phyloP scores from a whole-genome alignment of 169 alveolate genomes.

The Eimeria maxima region DNA sequence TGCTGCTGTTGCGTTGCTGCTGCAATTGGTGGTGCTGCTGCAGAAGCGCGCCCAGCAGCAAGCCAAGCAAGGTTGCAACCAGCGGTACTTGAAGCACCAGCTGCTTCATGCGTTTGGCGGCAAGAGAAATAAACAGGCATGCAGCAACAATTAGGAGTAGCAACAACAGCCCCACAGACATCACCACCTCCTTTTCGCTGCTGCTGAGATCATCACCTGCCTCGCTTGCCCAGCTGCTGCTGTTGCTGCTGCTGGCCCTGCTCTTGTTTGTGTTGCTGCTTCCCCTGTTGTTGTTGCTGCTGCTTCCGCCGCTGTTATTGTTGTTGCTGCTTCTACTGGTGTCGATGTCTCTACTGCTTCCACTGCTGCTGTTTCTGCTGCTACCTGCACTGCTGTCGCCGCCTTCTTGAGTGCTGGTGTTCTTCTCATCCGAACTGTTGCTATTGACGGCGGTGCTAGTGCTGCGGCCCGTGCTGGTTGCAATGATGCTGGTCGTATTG shows the following conservation, averaged over 20 bases:
- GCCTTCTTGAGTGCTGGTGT: neutral
- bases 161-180: conserved; percentile 70
- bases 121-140: conserved; percentile 46
- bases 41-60: conserved; percentile 55
- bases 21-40: too few relatives aligned
- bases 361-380: too few relatives aligned
- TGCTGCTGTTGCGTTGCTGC: too few relatives aligned
- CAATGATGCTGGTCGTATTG: neutral
- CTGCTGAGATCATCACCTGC: conserved; percentile 43
- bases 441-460: neutral
- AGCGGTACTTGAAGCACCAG: conserved; percentile 79
- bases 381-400: too few relatives aligned
- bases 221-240: neutral
- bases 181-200: conserved; percentile 76
- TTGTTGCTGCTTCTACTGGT: conserved; percentile 4
- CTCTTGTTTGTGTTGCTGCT: too few relatives aligned
- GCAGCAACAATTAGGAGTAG: conserved; percentile 74
- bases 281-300: too few relatives aligned
- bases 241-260: too few relatives aligned
- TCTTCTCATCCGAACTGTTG: neutral
- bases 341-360: neutral
- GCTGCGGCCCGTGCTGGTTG: conserved; percentile 17
- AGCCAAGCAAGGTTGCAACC: conserved; percentile 77
- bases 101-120: conserved; percentile 1
- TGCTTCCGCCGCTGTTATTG: neutral